A percentile compares a stretch with the other conserved stretches of the same genome.
These are phyloP conservation scores for Cercophora sp. DNA, from an alignment of 495 filamentous ascomycete species.

Conservation along the genomic window DNA sequence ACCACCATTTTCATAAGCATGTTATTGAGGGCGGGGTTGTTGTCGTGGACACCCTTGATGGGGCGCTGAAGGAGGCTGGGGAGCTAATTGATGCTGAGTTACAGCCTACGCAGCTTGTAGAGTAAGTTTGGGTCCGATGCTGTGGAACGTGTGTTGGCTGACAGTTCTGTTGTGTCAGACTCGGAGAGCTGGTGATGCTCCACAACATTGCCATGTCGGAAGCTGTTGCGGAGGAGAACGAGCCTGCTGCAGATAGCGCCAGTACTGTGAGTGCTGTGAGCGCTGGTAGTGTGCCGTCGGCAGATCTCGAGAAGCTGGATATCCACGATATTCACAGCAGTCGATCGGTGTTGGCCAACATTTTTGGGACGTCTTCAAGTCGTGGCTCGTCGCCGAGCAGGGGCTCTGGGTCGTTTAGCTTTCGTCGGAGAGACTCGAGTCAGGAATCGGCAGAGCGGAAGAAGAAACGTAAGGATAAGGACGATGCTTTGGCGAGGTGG, in stretches of 20 bases:
- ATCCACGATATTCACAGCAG: constrained; percentile 19
- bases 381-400: constrained; percentile 25
- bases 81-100: constrained; percentile 81
- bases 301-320: constrained; percentile 24
- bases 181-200: constrained; percentile 74
- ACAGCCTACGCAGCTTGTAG: constrained; percentile 67
- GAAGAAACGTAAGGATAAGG: constrained; percentile 35
- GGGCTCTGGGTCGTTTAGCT: constrained; percentile 11
- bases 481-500: constrained; percentile 64
- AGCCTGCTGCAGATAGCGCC: constrained; percentile 14
- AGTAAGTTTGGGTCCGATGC: no score
- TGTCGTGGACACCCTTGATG: constrained; percentile 80
- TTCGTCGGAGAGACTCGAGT: constrained; percentile 23
- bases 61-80: constrained; percentile 78
- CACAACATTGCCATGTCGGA: constrained; percentile 26
- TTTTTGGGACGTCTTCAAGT: constrained; percentile 27
- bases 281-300: constrained; percentile 9
- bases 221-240: constrained; percentile 7
- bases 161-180: no score
- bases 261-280: constrained; percentile 18
- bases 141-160: no score
- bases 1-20: constrained; percentile 43
- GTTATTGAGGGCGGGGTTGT: constrained; percentile 65
- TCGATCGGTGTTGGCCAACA: constrained; percentile 26
- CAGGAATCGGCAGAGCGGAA: constrained; percentile 15